Evolutionary conservation across 2,329 filamentous ascomycete genomes (phyloP).

Genomic region (Anthostomella pinea): DNA sequence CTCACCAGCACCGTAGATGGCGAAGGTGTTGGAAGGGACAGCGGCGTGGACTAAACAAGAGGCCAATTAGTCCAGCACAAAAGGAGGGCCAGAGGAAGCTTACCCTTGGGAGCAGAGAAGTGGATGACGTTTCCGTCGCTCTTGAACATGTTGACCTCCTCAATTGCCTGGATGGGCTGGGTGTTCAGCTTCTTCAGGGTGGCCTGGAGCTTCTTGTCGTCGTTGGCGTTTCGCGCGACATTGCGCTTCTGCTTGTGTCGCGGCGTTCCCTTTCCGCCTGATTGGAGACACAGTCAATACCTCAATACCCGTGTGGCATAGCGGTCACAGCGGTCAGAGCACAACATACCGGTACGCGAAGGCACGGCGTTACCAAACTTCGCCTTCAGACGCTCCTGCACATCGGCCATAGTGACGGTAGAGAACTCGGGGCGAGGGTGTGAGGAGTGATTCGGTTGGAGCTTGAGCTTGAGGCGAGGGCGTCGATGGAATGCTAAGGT

Average conservation of each 20-base stretch:
- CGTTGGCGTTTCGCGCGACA: slow-evolving; percentile 85
- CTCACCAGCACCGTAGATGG: slow-evolving; percentile 97
- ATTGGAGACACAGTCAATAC: neutral
- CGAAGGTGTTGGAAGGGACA: slow-evolving; percentile 97
- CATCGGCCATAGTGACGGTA: slow-evolving; percentile 33
- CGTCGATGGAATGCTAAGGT: too few species aligned
- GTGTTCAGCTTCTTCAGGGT: slow-evolving; percentile 99
- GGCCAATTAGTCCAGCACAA: neutral
- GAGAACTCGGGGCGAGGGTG: slow-evolving; percentile 11
- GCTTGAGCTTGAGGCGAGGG: too few species aligned
- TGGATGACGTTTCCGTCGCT: slow-evolving; percentile 99
- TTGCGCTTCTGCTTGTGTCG: slow-evolving; percentile 98
- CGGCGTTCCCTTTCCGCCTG: slow-evolving; percentile 92
- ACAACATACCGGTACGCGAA: slow-evolving; percentile 32
- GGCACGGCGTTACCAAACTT: slow-evolving; percentile 34
- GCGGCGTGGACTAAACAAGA: slow-evolving; percentile 78
- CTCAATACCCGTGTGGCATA: too few species aligned
- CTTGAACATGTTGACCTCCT: slow-evolving; percentile 99
- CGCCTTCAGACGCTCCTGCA: slow-evolving; percentile 42
- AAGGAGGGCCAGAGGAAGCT: slow-evolving; percentile 32
- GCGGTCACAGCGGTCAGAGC: neutral
- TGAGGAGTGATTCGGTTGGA: too few species aligned
- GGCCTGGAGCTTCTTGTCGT: slow-evolving; percentile 99
- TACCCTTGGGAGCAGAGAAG: slow-evolving; percentile 97
- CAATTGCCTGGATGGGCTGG: slow-evolving; percentile 98